phyloP scores from a whole-genome alignment of 495 filamentous ascomycete species.

The Podospora bellae-mahoneyi region DNA sequence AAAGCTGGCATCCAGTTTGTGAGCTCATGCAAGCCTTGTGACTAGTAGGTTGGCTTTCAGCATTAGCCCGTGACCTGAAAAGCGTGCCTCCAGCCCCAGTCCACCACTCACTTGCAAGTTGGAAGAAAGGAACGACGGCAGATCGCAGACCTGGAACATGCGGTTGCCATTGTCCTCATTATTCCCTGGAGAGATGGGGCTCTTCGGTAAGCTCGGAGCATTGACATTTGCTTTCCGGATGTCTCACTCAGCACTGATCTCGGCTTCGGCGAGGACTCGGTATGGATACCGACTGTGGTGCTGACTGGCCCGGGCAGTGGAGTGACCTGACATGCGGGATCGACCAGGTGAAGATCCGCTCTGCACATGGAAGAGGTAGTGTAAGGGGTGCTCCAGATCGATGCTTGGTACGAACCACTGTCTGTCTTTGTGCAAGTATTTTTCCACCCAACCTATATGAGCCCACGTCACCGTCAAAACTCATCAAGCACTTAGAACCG shows the following conservation, averaged over 20 bases:
- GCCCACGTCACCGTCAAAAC: neutral
- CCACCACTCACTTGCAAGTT: neutral
- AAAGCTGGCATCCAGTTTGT: neutral
- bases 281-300: neutral
- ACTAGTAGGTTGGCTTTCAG: neutral
- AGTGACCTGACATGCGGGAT: constrained; percentile 7
- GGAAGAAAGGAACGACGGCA: neutral
- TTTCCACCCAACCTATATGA: neutral
- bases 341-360: neutral
- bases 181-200: too few species aligned
- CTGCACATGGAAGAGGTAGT: neutral
- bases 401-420: neutral
- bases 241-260: neutral
- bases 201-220: neutral
- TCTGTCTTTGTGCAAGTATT: too few species aligned
- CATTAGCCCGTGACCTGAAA: neutral
- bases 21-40: neutral
- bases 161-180: too few species aligned
- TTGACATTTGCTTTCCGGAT: neutral
- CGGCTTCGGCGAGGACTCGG: neutral
- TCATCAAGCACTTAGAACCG: neutral
- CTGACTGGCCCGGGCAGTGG: neutral
- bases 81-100: neutral
- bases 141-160: neutral
- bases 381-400: neutral